Evolutionary conservation across 306 rosid species (phyloP).

Genomic region (Cucurbita pepo): DNA sequence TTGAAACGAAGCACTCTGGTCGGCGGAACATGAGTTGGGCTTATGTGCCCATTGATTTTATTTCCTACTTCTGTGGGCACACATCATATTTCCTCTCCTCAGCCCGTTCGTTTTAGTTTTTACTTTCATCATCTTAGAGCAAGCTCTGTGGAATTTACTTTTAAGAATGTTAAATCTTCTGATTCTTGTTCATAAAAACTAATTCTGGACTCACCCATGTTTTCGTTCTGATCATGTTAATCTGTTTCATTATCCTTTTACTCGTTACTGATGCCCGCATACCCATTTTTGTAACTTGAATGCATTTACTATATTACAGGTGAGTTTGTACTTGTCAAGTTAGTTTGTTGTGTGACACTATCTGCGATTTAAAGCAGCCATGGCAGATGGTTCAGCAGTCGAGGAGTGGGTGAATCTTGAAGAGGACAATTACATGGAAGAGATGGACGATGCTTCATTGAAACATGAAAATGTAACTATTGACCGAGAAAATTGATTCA

Average conservation of each 20-base stretch:
- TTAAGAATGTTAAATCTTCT: background rate
- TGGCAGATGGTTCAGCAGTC: constrained; percentile 76
- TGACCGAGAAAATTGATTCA: too few species aligned
- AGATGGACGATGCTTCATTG: constrained; percentile 54
- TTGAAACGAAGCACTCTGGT: background rate
- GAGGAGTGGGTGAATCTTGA: constrained; percentile 82
- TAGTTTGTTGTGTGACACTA: constrained; percentile 33
- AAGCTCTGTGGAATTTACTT: background rate
- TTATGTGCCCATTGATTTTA: background rate
- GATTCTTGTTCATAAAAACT: background rate
- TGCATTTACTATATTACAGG: background rate
- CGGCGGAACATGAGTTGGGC: background rate
- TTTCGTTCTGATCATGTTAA: background rate
- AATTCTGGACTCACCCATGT: background rate
- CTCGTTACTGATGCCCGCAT: background rate
- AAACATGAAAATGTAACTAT: too few species aligned
- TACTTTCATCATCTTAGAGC: background rate
- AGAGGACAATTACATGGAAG: constrained; percentile 91
- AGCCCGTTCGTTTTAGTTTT: background rate
- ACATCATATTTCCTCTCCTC: background rate
- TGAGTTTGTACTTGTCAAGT: constrained; percentile 3
- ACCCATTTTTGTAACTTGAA: background rate
- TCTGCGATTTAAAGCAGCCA: constrained; percentile 25
- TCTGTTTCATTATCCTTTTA: background rate
- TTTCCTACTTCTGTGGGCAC: background rate